Base-by-base conservation (phyloP, 2,329 filamentous ascomycete species). In the Mollisiaceae sp. region DNA sequence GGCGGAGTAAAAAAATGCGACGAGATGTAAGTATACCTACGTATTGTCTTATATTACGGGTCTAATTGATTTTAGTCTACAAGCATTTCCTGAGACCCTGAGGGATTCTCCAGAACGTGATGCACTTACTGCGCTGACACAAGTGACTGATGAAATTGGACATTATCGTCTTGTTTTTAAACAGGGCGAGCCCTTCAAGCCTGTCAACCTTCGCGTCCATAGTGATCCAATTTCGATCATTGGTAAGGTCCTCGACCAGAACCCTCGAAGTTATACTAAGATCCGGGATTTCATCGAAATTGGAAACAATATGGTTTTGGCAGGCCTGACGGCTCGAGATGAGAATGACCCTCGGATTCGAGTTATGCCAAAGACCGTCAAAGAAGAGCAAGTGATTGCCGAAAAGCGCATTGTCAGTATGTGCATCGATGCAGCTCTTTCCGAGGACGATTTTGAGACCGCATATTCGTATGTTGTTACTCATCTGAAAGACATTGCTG, bases 401-500 rank as follows among this genome's bases (percentile, higher is more conserved):
- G 87, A 90, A 73, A 86, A 85, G 57, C 86, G 91, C 36, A 87
- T 95, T 59, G 89, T 88, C 6, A 89, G 90, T 65, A 92, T 94
- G 90, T 93, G 91, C 69, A 88, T 94, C 47, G 89, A 93, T 74
- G 88, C 90, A 15, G 91, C 92, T 14, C 82, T 95, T 0, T 82
- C 83, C 11, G 91, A 94, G 74, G 89, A 93, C 68, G 92, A 88
- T 75, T 95, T 95, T 67, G 92, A 96, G 75, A 95, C 92, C 0
- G 92, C 92, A 12, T 95, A 94, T 76, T 94, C 91, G 0, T 94
- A 92, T 74, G 89, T 94, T 1, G 85, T 92, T 56, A 93, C 88
- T 73, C 86, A 90, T 24, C 81, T 95, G 0, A 82, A 83, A 8
- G 75, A 78, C 9, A 73, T 78, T 35, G 71, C 74, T 70, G 70